These are phyloP conservation scores for Annulohypoxylon stygium DNA, from an alignment of 495 filamentous ascomycete genomes.

Conservation along the genomic window DNA sequence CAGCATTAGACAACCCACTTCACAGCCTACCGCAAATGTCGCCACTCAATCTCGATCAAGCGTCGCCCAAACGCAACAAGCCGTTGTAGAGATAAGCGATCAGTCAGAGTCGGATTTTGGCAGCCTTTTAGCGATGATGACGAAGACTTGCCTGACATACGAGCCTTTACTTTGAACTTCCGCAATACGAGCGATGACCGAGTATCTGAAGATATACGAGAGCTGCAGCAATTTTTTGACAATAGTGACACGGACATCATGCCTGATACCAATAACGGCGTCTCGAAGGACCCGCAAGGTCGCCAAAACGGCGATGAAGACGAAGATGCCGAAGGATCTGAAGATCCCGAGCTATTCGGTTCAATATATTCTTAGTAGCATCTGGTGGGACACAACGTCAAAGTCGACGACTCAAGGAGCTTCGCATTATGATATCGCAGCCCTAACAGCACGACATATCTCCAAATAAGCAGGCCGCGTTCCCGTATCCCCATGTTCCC, in stretches of 20 bases:
- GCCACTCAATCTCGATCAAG: neutral
- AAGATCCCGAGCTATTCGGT: conserved; percentile 9
- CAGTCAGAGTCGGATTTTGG: conserved; percentile 1
- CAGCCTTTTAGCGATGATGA: conserved; percentile 1
- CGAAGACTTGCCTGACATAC: conserved; percentile 2
- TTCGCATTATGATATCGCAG: neutral
- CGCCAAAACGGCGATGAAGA: neutral
- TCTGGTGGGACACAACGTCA: conserved; percentile 7
- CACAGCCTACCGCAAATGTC: neutral
- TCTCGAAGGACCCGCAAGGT: neutral
- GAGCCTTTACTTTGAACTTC: neutral
- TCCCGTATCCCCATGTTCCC: neutral
- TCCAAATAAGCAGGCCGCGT: conserved; percentile 10
- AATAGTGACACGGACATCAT: conserved; percentile 10
- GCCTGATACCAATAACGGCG: neutral
- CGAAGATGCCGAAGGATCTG: conserved; percentile 12
- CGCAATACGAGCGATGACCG: neutral
- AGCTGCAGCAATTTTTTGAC: conserved; percentile 12
- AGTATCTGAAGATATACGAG: neutral
- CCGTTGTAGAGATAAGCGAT: conserved; percentile 18
- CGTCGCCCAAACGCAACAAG: neutral
- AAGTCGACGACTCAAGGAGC: conserved; percentile 1
- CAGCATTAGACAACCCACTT: neutral
- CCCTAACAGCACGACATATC: conserved; percentile 4
- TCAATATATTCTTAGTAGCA: conserved; percentile 10